These are phyloP conservation scores for Serendipita indica DNA, from an alignment of 768 basidiomycete species.

Conservation along the genomic window DNA sequence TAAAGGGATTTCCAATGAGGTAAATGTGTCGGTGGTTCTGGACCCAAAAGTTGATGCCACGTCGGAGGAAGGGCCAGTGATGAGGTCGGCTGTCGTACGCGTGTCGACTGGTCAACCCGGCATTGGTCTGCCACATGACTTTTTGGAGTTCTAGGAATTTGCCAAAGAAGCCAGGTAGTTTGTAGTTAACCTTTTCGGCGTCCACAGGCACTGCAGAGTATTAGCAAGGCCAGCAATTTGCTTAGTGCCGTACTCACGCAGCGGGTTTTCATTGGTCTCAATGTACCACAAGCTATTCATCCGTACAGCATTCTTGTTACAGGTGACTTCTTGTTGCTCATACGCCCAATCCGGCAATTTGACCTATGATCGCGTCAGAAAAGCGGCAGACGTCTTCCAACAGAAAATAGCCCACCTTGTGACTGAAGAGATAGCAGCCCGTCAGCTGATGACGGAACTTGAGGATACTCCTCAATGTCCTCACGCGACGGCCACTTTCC, in stretches of 20 bases:
- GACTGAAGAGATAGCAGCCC: constrained; percentile 94
- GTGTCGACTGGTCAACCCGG: constrained; percentile 88
- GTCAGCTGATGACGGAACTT: constrained; percentile 69
- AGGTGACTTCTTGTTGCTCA: constrained; percentile 98
- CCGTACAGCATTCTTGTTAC: constrained; percentile 90
- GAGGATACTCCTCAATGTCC: constrained; percentile 71
- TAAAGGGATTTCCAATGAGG: constrained; percentile 81
- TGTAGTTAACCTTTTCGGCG: constrained; percentile 79
- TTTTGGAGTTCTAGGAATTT: constrained; percentile 87
- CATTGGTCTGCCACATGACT: constrained; percentile 97
- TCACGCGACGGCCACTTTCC: constrained; percentile 52
- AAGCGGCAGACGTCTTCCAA: background rate
- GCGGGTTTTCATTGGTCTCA: constrained; percentile 68
- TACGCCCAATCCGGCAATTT: constrained; percentile 96
- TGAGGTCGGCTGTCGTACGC: constrained; percentile 88
- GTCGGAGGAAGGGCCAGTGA: constrained; percentile 76
- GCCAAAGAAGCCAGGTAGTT: constrained; percentile 68
- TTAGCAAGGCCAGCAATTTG: background rate
- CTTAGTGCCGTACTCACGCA: constrained; percentile 40
- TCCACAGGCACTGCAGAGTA: constrained; percentile 42
- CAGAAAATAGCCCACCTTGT: constrained; percentile 37
- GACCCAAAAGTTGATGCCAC: constrained; percentile 99
- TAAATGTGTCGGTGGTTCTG: constrained; percentile 94
- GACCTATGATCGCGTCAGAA: constrained; percentile 25
- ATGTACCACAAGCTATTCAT: constrained; percentile 88